Base-by-base conservation (phyloP, 2,329 filamentous ascomycete species). In the Diaporthe sp. region DNA sequence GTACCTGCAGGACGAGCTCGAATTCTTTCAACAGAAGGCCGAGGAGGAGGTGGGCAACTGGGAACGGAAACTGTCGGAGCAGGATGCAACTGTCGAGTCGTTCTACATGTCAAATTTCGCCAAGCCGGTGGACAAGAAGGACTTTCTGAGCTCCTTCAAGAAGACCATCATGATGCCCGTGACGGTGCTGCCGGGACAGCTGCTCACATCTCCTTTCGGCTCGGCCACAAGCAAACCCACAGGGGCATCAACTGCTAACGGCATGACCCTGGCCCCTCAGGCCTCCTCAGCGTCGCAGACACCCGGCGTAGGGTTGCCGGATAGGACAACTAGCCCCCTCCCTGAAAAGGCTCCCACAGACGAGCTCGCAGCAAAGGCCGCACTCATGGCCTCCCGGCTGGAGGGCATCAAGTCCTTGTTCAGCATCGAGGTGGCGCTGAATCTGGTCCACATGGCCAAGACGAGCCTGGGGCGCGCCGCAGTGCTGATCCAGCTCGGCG, bases 151-250 rank as follows among this genome's bases (percentile, higher is more conserved):
- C 61, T 98, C 96, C 0, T 99, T 99, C 88, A 98, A 95, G 82
- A 98, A 98, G 84, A 97, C 99, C 12, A 94, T 99, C 78, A 98
- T 99, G 96, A 97, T 98, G 92, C 97, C 97, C 2, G 96, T 99
- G 67, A 98, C 95, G 71, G 96, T 95, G 12, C 87, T 98, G 5
- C 83, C 93, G 3, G 89, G 89, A 44, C 89, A 95, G 76, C 84
- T 90, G 8, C 86, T 91, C 68, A 87, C 87, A 12, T 91, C 87
- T n/a, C 89, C 89, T 73, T 94, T 92, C 81, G 88, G 85, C 76
- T 84, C 83, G 49, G 82, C 80, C 3, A 81, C 82, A 73, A 67
- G 81, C 65, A 88, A 86, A 72, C 81, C 86, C 0, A 75, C 83
- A 12, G 44, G 49, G 3, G 62, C 77, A 69, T 37, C 78, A 73